Evolutionary conservation across 306 rosid genomes (phyloP).

Genomic region (Oxytropis ochrocephala): DNA sequence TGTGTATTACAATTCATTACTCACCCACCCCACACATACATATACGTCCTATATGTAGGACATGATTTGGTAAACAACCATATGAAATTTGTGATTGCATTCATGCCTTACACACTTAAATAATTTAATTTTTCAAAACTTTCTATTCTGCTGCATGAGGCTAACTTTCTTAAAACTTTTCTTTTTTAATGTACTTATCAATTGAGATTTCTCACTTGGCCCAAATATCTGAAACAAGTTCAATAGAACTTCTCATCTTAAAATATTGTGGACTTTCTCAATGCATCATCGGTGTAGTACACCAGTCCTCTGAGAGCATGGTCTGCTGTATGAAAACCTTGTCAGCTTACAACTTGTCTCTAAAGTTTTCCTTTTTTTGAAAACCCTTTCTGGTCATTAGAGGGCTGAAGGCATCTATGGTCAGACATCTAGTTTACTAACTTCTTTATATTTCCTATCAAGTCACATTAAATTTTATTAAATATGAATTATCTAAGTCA

Average conservation of each 20-base stretch:
- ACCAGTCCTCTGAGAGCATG: background rate
- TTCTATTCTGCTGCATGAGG: background rate
- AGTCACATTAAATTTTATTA: background rate
- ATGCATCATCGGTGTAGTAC: background rate
- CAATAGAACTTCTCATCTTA: background rate
- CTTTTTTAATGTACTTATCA: background rate
- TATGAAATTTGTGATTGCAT: background rate
- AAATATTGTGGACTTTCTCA: background rate
- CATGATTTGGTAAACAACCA: background rate
- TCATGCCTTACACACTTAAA: background rate
- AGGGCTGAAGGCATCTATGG: background rate
- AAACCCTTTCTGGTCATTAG: background rate
- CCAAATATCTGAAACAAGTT: slow-evolving; percentile 1
- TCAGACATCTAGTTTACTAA: background rate
- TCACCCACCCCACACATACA: background rate
- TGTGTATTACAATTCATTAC: background rate
- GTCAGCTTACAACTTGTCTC: background rate
- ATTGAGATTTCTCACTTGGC: background rate
- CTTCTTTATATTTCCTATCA: slow-evolving; percentile 9
- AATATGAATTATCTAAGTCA: background rate
- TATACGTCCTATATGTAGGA: background rate
- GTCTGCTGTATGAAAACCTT: background rate
- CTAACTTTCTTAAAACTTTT: background rate
- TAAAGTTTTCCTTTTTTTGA: background rate
- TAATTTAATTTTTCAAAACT: background rate